These are phyloP conservation scores for Cytospora schulzeri DNA, from an alignment of 2,329 filamentous ascomycete genomes.

Conservation along the genomic window DNA sequence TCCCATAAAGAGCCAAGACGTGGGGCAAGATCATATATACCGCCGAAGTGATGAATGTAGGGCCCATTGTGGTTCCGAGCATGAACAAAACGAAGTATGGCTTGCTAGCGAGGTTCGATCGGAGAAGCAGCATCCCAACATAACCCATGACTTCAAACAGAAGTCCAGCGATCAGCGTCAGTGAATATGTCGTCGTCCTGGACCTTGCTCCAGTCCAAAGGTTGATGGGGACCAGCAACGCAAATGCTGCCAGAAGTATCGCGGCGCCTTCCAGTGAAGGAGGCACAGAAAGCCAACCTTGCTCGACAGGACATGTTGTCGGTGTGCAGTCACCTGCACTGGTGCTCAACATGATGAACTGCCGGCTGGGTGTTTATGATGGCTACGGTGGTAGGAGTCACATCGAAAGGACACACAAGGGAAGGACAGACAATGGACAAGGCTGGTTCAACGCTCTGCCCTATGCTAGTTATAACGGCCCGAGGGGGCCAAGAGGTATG, in stretches of 20 bases:
- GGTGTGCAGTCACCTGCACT: slow-evolving; percentile 29
- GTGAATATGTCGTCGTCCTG: slow-evolving; percentile 44
- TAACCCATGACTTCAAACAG: slow-evolving; percentile 50
- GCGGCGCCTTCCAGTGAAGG: slow-evolving; percentile 31
- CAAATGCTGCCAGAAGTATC: slow-evolving; percentile 34
- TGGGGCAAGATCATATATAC: slow-evolving; percentile 50
- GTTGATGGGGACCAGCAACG: slow-evolving; percentile 31
- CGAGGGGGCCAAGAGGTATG: slow-evolving; percentile 10
- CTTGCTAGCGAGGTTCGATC: slow-evolving; percentile 37
- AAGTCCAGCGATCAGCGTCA: slow-evolving; percentile 44
- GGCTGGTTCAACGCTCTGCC: not conserved
- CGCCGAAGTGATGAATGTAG: slow-evolving; percentile 47
- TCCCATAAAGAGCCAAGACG: slow-evolving; percentile 50
- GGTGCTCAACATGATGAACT: slow-evolving; percentile 27
- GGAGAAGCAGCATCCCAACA: slow-evolving; percentile 47
- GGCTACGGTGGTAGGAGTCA: not conserved
- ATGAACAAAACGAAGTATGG: slow-evolving; percentile 48
- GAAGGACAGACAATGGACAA: not conserved
- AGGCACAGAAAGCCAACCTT: slow-evolving; percentile 29
- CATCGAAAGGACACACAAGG: not conserved
- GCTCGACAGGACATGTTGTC: slow-evolving; percentile 28
- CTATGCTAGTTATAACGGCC: slow-evolving; percentile 16
- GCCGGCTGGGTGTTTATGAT: not conserved
- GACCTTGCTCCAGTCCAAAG: slow-evolving; percentile 32
- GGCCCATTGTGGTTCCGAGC: slow-evolving; percentile 50